phyloP scores from a whole-genome alignment of 306 rosid species.

The Adenanthera pavonina region DNA sequence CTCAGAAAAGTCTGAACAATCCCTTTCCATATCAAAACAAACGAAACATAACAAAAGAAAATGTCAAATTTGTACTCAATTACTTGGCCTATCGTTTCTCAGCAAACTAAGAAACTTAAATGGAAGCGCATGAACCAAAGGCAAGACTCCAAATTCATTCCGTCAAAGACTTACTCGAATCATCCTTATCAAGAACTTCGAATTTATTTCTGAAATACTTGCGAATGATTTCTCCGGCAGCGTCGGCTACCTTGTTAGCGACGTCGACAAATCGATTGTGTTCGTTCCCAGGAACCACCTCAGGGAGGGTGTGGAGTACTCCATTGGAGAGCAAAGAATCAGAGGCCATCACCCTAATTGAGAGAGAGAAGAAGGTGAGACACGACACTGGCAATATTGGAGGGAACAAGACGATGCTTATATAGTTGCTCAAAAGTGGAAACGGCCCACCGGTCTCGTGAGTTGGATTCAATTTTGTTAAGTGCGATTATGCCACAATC shows the following conservation, averaged over 20 bases:
- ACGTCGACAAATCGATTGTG: slow-evolving; percentile 58
- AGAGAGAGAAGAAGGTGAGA: slow-evolving; percentile 11
- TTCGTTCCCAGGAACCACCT: slow-evolving; percentile 30
- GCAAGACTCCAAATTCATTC: neutral
- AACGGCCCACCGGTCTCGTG: neutral
- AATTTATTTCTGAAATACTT: slow-evolving; percentile 70
- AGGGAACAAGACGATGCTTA: neutral
- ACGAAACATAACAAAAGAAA: neutral
- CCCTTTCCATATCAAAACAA: neutral
- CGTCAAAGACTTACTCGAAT: neutral
- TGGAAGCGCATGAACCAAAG: neutral
- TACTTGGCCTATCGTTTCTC: neutral
- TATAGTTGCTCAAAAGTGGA: neutral
- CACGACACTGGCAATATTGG: slow-evolving; percentile 48
- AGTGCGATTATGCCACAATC: neutral
- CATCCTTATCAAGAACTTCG: slow-evolving; percentile 20
- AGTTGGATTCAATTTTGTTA: neutral
- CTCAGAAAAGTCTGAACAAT: too few relatives aligned
- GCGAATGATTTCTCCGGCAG: slow-evolving; percentile 82
- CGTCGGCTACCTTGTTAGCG: slow-evolving; percentile 77
- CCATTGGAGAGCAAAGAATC: slow-evolving; percentile 48
- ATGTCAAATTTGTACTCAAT: neutral
- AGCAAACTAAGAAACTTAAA: slow-evolving; percentile 28
- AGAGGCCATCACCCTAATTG: slow-evolving; percentile 4
- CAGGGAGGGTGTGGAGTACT: neutral